A percentile compares a stretch with the other conserved stretches of the same genome.
Conservation (phyloP, 2,329 filamentous ascomycete genomes). For the Hymenoscyphus fraxineus region DNA sequence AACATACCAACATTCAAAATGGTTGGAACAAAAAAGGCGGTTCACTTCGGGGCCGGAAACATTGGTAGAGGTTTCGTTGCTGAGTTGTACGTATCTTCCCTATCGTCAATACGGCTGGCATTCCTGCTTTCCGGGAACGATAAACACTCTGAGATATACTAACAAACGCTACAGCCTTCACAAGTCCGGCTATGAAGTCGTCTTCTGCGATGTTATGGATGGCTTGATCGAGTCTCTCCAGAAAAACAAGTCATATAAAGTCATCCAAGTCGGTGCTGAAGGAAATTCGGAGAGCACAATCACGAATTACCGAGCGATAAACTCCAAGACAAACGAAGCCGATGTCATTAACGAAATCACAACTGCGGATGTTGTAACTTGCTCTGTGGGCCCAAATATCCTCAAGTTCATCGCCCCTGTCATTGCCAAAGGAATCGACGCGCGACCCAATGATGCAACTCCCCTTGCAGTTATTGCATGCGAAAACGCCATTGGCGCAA, state of each 20-base stretch:
- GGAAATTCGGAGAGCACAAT: conserved; percentile 79
- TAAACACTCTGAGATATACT: not conserved
- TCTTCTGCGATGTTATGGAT: conserved; percentile 94
- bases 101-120: not conserved
- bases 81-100: conserved; percentile 28
- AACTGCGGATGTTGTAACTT: conserved; percentile 87
- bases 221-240: conserved; percentile 77
- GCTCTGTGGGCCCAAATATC: conserved; percentile 93
- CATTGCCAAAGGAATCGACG: conserved; percentile 89
- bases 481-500: conserved; percentile 96
- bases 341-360: conserved; percentile 82
- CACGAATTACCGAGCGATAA: conserved; percentile 94
- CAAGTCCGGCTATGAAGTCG: conserved; percentile 90
- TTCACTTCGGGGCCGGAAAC: conserved; percentile 84
- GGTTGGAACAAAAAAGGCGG: conserved; percentile 55
- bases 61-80: conserved; percentile 55
- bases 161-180: conserved; percentile 52
- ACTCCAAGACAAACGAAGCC: conserved; percentile 80
- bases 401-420: conserved; percentile 94
- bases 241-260: conserved; percentile 71
- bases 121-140: not conserved
- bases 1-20: conserved; percentile 17
- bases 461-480: conserved; percentile 93
- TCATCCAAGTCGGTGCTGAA: conserved; percentile 86
- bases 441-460: conserved; percentile 57